Evolutionary conservation across 345 rosid species (phyloP).

Genomic region (Salix viminalis): DNA sequence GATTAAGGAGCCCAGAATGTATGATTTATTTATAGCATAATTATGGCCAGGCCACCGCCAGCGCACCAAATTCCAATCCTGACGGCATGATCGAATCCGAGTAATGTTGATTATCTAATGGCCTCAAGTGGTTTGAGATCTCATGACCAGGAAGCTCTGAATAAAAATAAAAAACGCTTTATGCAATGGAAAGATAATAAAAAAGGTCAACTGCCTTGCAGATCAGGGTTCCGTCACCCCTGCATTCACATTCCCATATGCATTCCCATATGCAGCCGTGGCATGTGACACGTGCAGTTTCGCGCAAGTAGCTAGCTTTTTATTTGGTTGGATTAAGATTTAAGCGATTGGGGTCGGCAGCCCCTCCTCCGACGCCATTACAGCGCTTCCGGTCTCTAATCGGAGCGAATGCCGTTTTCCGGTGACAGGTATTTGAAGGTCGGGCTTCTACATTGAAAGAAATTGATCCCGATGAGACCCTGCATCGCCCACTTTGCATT

Average conservation of each 20-base stretch:
- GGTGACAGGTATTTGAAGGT: too few species aligned
- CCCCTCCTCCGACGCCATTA: too few species aligned
- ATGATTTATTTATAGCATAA: neutral
- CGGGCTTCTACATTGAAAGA: too few species aligned
- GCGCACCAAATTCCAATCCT: slow-evolving; percentile 11
- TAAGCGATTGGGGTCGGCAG: too few species aligned
- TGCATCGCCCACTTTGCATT: too few species aligned
- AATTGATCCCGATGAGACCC: too few species aligned
- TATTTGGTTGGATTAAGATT: too few species aligned
- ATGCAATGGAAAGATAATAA: too few species aligned
- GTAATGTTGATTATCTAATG: slow-evolving; percentile 20
- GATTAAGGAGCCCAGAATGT: neutral
- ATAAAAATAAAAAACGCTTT: neutral
- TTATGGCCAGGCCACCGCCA: slow-evolving; percentile 28
- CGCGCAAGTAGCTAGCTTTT: neutral
- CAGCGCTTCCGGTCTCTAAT: too few species aligned
- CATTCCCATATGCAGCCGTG: slow-evolving; percentile 6
- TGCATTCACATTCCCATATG: slow-evolving; percentile 9
- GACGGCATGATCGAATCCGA: slow-evolving; percentile 18
- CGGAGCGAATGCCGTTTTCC: too few species aligned
- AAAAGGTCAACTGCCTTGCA: neutral
- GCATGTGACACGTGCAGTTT: neutral
- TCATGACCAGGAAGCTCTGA: neutral
- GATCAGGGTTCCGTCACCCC: neutral
- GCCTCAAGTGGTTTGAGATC: neutral